These are phyloP conservation scores for Biscogniauxia mediterranea DNA, from an alignment of 2,329 filamentous ascomycete species.

Conservation along the genomic window DNA sequence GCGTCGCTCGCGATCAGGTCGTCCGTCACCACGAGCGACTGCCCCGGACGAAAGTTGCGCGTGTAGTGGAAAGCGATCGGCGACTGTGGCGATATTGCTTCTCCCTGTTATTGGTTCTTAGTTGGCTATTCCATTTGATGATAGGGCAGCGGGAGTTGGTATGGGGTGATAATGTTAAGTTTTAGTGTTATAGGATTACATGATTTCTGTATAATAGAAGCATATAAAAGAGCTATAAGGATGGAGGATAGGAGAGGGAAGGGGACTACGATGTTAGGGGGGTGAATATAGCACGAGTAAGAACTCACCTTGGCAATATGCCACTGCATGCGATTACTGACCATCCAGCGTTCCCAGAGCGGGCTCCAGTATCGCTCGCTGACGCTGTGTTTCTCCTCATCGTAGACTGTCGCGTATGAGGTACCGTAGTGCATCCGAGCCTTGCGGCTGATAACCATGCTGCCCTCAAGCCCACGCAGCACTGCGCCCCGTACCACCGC, in stretches of 20 bases:
- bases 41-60: slow-evolving; percentile 76
- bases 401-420: slow-evolving; percentile 77
- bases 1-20: slow-evolving; percentile 75
- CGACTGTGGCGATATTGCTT: slow-evolving; percentile 68
- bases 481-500: slow-evolving; percentile 77
- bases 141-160: neutral
- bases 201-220: neutral
- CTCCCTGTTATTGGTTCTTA: slow-evolving; percentile 49
- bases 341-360: slow-evolving; percentile 81
- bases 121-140: neutral
- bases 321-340: slow-evolving; percentile 81
- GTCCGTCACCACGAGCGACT: slow-evolving; percentile 75
- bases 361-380: slow-evolving; percentile 77
- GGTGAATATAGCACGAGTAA: neutral
- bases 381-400: slow-evolving; percentile 70
- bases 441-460: slow-evolving; percentile 73
- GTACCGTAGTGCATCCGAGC: slow-evolving; percentile 78
- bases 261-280: no score
- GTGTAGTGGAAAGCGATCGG: slow-evolving; percentile 85
- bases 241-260: slow-evolving; percentile 6
- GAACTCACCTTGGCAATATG: slow-evolving; percentile 71
- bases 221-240: slow-evolving; percentile 3
- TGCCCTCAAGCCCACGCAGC: slow-evolving; percentile 71
- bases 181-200: neutral
- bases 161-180: neutral